Conservation (phyloP, 2,329 filamentous ascomycete species). For the Calonectria ilicicola region DNA sequence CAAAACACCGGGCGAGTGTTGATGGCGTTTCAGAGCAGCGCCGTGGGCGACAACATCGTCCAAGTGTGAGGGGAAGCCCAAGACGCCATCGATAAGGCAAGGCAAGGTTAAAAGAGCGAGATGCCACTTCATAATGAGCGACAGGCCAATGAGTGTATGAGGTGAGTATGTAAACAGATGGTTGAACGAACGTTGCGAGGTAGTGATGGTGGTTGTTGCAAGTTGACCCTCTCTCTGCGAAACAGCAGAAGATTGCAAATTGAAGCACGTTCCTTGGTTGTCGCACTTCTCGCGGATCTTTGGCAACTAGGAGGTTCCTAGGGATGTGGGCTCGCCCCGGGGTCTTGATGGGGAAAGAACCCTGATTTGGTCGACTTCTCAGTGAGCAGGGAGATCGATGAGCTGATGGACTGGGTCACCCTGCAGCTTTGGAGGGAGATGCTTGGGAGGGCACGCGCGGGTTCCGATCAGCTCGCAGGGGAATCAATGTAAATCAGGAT, state of each 20-base stretch:
- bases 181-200: background rate
- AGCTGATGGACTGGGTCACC: background rate
- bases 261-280: background rate
- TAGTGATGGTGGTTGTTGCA: background rate
- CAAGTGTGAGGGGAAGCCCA: slow-evolving; percentile 3
- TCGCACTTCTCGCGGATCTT: background rate
- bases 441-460: background rate
- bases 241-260: background rate
- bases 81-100: background rate
- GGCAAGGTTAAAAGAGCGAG: background rate
- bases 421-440: background rate
- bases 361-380: background rate
- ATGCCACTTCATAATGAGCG: slow-evolving; percentile 13
- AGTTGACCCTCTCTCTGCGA: background rate
- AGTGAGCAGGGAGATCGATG: background rate
- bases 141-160: background rate
- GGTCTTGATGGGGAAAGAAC: background rate
- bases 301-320: background rate
- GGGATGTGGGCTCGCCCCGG: background rate
- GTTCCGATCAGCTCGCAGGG: background rate
- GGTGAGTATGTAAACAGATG: background rate
- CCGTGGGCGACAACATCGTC: background rate
- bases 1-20: background rate
- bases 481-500: background rate
- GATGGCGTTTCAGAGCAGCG: background rate